Base-by-base conservation (phyloP, 2,329 filamentous ascomycete species). In the Monosporascus sp. region DNA sequence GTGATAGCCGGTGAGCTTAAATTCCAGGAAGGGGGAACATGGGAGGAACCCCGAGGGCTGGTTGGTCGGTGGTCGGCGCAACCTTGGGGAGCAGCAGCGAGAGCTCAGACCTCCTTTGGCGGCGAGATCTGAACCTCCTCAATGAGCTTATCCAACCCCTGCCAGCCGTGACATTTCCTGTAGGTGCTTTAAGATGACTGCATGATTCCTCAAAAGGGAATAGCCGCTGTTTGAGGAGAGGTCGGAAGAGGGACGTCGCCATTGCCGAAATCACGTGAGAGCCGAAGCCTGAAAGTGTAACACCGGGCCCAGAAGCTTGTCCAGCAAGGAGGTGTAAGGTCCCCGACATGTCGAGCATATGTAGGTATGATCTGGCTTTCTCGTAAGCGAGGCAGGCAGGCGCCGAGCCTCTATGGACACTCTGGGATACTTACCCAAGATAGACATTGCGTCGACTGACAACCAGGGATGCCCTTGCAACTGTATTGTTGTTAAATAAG, bases 21-120 rank as follows among this genome's bases (percentile, higher is more conserved):
- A 41, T 51, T 45, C 48, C 41, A 51, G 44, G 34, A 48, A 40
- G 40, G 37, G 43, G 17, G 20, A 60, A 41, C 43, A 52, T 48
- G 34, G 47, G 37, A 40, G 26, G 3, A 50, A 56, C 48, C 48
- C 48, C 45, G 49, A 48, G 59, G 56, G 56, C 52, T 56, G 55
- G 57, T 55, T 48, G 53, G 52, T 38, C 52, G 34, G 46, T 46
- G 48, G 37, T 48, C 34, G 54, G 38, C 37, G 17, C 40, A 44
- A 34, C 50, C 41, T 20, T 52, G 8, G n/a, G 43, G 31, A 8
- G 5, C 37, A 19, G 37, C 37, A 22, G 34, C 27, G 3, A 17
- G 52, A 54, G 52, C 52, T 54, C 52, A 45, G 52, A 47, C 52
- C 40, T 43, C 40, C 31, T 34, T 34, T 34, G 9, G 11, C 31